Evolutionary conservation across 768 basidiomycete genomes (phyloP), one percentile per base, ranked within the genome.

Genomic region (Suillus brevipes): DNA sequence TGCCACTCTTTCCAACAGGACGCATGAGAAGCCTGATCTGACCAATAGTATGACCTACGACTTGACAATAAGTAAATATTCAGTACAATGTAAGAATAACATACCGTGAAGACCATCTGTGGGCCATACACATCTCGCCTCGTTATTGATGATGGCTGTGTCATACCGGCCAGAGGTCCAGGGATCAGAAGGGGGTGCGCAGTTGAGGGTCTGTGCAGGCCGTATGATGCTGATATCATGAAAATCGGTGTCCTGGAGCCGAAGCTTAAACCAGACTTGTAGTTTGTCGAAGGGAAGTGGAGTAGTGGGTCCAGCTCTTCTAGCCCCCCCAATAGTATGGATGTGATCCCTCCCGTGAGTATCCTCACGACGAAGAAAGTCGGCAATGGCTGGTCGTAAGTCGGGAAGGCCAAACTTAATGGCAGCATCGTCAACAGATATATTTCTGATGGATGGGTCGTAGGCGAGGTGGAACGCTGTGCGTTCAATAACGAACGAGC

Each of bases 381-480:
- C 1, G 3, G 47, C 12, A 25, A 47, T 47, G 16, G 69, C 16
- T 78, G 60, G 16, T 64, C 34, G 60, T 71, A 78, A 23, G 45
- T 47, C 10, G 6, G 45, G 5, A 23, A 47, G 45, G n/a, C 10
- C 45, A 47, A 47, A 47, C 28, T 65, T 45, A 4, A 34, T 13
- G 2, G 74, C 68, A 36, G 67, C 72, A 42, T 71, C 64, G 20
- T 75, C 67, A 50, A 78, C 57, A 9, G 66, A 47, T 23, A 75
- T 69, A 20, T 60, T 36, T 49, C 64, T 65, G 31, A 67, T 65
- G 23, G 38, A 52, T 20, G 77, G 74, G 57, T 68, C 67, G 13
- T 69, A 66, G 6, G 68, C 63, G 4, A 79, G 63, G 62, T 74
- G 72, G 62, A 76, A 71, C 1, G 68, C 72, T n/a, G 69, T 66